phyloP scores from a whole-genome alignment of 1,139 yeast species.

The Pichia sp. region DNA sequence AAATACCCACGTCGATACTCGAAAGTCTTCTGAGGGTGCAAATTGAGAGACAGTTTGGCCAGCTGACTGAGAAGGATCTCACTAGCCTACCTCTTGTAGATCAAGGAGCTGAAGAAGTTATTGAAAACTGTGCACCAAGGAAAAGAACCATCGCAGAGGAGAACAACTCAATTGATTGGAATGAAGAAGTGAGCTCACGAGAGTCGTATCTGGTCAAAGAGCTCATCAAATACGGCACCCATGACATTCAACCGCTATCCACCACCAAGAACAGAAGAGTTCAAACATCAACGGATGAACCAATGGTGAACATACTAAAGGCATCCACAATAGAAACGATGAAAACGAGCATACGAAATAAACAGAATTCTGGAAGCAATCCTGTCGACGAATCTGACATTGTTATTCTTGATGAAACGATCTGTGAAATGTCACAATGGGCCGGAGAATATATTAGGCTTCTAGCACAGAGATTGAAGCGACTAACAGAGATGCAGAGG shows the following conservation, averaged over 20 bases:
- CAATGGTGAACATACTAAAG: slow-evolving; percentile 5
- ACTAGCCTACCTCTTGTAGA: too few species aligned
- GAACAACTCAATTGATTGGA: neutral
- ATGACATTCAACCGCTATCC: neutral
- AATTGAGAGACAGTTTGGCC: neutral
- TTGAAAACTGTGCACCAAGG: slow-evolving; percentile 15
- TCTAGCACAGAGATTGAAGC: slow-evolving; percentile 41
- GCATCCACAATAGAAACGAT: slow-evolving; percentile 4
- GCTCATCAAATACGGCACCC: neutral
- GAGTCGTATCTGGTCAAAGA: neutral
- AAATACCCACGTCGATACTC: slow-evolving; percentile 1
- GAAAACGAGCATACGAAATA: slow-evolving; percentile 6
- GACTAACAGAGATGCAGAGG: slow-evolving; percentile 61
- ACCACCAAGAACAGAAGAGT: too few species aligned
- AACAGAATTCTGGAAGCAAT: neutral
- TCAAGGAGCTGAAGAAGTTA: too few species aligned
- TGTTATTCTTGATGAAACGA: slow-evolving; percentile 24
- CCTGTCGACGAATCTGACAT: neutral
- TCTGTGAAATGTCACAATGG: slow-evolving; percentile 37
- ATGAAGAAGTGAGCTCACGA: neutral
- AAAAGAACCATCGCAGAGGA: slow-evolving; percentile 1
- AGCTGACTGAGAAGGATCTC: too few species aligned
- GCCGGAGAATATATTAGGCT: slow-evolving; percentile 45
- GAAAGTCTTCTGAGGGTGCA: neutral
- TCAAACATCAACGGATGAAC: slow-evolving; percentile 4